These are phyloP conservation scores for Ogataea corticis DNA, from an alignment of 805 yeast species.

Conservation along the genomic window DNA sequence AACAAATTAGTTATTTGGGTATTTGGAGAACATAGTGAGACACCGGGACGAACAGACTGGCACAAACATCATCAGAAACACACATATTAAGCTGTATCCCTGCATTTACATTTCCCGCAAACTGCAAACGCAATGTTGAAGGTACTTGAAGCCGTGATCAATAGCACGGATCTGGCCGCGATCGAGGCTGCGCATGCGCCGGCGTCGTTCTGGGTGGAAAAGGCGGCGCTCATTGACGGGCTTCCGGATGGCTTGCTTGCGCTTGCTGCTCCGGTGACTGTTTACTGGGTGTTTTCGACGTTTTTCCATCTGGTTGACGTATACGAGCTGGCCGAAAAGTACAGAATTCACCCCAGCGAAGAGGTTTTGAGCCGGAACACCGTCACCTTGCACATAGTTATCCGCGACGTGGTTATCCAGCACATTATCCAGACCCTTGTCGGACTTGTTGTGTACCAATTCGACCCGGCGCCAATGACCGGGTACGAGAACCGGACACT, in stretches of 20 bases:
- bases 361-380: constrained; percentile 78
- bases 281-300: constrained; percentile 79
- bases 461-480: constrained; percentile 58
- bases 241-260: constrained; percentile 75
- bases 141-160: constrained; percentile 7
- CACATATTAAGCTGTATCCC: no score
- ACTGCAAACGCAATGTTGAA: neutral
- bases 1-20: neutral
- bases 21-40: no score
- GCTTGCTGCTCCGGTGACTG: constrained; percentile 70
- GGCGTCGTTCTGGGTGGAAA: constrained; percentile 26
- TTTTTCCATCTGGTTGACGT: constrained; percentile 77
- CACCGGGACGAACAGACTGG: no score
- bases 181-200: constrained; percentile 31
- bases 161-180: constrained; percentile 24
- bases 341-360: constrained; percentile 89
- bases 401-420: constrained; percentile 81
- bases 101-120: neutral
- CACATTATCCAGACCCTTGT: constrained; percentile 79
- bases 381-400: constrained; percentile 66
- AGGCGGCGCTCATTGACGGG: constrained; percentile 52
- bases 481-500: constrained; percentile 49
- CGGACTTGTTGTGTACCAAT: constrained; percentile 54
- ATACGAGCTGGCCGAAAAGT: constrained; percentile 72
- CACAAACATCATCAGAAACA: no score